Evolutionary conservation across 768 basidiomycete genomes (phyloP).

Genomic region (Trichaptum fuscoviolaceum): DNA sequence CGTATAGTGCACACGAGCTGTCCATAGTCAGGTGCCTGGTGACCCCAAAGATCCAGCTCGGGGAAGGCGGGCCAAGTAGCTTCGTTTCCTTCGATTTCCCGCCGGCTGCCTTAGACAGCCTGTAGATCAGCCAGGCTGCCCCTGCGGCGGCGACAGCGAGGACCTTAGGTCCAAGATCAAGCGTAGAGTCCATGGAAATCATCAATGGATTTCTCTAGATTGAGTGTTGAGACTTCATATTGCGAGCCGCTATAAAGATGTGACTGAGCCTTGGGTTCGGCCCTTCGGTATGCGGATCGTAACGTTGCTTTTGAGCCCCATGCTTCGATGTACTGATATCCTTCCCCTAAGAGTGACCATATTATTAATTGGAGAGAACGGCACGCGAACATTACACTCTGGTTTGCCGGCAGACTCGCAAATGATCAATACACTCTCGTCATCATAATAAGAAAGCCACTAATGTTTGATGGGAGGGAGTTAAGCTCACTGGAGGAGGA

Average conservation of each 20-base stretch:
- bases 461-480: not conserved
- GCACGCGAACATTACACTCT: not conserved
- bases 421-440: not conserved
- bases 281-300: not conserved
- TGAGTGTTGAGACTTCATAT: not conserved
- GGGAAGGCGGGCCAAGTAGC: conserved; percentile 33
- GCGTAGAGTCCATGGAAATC: not conserved
- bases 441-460: not conserved
- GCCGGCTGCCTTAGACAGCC: not conserved
- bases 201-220: not conserved
- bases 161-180: not conserved
- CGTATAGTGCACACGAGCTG: conserved; percentile 31
- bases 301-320: not conserved
- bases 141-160: not conserved
- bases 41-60: conserved; percentile 39
- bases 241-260: not conserved
- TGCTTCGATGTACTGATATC: not conserved
- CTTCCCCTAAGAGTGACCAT: not conserved
- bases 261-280: not conserved
- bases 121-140: not conserved
- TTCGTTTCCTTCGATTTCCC: not conserved
- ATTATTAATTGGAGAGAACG: not conserved
- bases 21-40: conserved; percentile 22
- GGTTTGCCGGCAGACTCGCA: not conserved
- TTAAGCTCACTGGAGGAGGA: not conserved